Base-by-base conservation (phyloP, 106 monocot genomes). In the Platanthera zijinensis region DNA sequence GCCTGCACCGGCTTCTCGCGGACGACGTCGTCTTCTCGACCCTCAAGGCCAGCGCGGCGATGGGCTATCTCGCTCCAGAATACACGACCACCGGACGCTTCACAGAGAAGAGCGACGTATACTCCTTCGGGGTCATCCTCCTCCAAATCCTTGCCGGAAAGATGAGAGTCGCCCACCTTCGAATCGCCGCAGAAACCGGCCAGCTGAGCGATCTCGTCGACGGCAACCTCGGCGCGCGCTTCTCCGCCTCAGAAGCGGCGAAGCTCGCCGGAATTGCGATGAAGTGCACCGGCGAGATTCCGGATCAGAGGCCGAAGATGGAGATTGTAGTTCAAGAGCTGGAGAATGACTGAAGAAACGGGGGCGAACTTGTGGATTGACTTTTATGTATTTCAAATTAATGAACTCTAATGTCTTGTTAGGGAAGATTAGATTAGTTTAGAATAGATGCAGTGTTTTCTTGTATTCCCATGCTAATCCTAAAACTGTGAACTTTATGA, bases 91-190 rank as follows among this genome's bases (percentile, higher is more conserved):
- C 82, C 0, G 94, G 94, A 46, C 84, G 88, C 15, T 86, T 94
- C 83, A 86, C 84, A 0, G 88, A 86, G 70, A 90, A 88, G 82
- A 88, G 94, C 48, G 94, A 94, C 25, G 86, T 94, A 3, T 94
- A 86, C 51, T 84, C 94, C 7, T 94, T 94, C 53, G 94, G 94
- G 0, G 82, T 90, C 18, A 56, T 94, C 64, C 13, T 94, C 0
- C 66, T 90, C 68, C 94, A 94, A 64, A 73, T 90, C 32, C 79
- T 94, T 9, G 76, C 84, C 2, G 94, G 94, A 8, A 94, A 82
- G 63, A 76, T 78, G 12, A 77, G 57, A 32, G 80, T 78, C 14
- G 68, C 84, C 6, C 86, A 86, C 62, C 68, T 83, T 18, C 76
- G 80, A 52, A 75, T 83, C 6, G 51, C 18, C 3, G 70, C 68